Evolutionary conservation across 345 rosid genomes (phyloP), one percentile per base, ranked within the genome.

Genomic region (Lenwebbia sp.): DNA sequence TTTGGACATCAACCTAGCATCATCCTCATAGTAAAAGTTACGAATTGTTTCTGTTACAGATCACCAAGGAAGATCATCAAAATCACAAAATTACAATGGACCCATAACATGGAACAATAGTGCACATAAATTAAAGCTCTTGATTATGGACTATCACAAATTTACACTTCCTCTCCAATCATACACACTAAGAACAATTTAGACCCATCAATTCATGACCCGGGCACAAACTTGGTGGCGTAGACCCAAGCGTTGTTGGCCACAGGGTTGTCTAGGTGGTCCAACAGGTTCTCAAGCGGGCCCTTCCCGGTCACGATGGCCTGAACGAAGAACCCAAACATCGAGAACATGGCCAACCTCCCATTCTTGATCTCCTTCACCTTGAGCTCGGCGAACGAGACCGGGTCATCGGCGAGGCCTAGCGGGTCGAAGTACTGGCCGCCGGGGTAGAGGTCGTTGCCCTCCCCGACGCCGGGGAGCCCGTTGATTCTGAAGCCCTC

Each of bases 161-260:
- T 70, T 51, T 58, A 58, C 86, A 84, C 8, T 2, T 70, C 51
- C 40, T 44, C 44, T 49, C 49, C 82, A 58, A 70, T 57, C 53
- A 84, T 51, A 87, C 44, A 83, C 22, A 47, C 44, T 84, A 78
- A 84, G 54, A 83, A 23, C 62, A 37, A 84, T 58, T 84, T 26
- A 25, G 53, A 58, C 44, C 51, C n/a, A 60, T 47, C 47, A 86
- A 84, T 86, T 90, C 88, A 97, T 40, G 96, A 94, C 58, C 98
- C 97, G 40, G 99, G 98, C 74, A 87, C 95, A 86, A 97, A 96
- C 91, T 97, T 97, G 82, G 99, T 96, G 26, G 99, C 99, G 22
- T 90, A 97, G 89, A 93, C 99, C 99, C 99, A 95, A 12, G 99
- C 99, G 89, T 96, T 96, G 94, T 97, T 97, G 33, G 99, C 96